Evolutionary conservation across 208 protist species (phyloP).

Genomic region (Phytomonas sp.): DNA sequence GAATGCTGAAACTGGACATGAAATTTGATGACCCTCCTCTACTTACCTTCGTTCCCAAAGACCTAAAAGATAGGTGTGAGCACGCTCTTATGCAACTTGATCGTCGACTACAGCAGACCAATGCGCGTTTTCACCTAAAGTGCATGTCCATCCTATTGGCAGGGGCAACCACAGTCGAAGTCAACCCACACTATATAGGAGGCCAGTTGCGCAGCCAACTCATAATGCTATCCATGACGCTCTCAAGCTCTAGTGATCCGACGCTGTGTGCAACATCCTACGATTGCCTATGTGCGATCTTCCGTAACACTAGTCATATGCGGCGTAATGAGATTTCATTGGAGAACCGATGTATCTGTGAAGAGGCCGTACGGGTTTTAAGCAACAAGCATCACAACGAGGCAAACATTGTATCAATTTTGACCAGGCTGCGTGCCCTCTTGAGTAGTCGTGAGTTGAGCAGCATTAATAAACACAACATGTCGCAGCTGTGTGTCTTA

Average conservation of each 20-base stretch:
- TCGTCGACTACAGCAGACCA: conserved; percentile 45
- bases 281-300: conserved; percentile 78
- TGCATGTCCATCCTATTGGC: conserved; percentile 74
- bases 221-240: conserved; percentile 67
- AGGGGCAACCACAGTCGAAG: conserved; percentile 54
- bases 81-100: conserved; percentile 73
- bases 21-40: conserved; percentile 55
- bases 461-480: conserved; percentile 65
- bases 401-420: conserved; percentile 56
- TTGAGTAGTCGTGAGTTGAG: conserved; percentile 60
- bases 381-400: conserved; percentile 82
- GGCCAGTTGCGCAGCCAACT: conserved; percentile 44
- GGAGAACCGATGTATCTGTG: conserved; percentile 72
- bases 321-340: conserved; percentile 73
- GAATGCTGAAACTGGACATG: conserved; percentile 58
- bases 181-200: conserved; percentile 69
- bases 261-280: conserved; percentile 61
- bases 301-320: conserved; percentile 56
- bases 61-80: conserved; percentile 79
- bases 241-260: conserved; percentile 52
- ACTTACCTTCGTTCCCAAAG: conserved; percentile 77
- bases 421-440: conserved; percentile 70
- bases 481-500: conserved; percentile 74
- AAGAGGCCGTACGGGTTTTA: conserved; percentile 67
- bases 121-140: conserved; percentile 49